phyloP scores from a whole-genome alignment of 23 red algal species.

The Gracilariopsis chorda region DNA sequence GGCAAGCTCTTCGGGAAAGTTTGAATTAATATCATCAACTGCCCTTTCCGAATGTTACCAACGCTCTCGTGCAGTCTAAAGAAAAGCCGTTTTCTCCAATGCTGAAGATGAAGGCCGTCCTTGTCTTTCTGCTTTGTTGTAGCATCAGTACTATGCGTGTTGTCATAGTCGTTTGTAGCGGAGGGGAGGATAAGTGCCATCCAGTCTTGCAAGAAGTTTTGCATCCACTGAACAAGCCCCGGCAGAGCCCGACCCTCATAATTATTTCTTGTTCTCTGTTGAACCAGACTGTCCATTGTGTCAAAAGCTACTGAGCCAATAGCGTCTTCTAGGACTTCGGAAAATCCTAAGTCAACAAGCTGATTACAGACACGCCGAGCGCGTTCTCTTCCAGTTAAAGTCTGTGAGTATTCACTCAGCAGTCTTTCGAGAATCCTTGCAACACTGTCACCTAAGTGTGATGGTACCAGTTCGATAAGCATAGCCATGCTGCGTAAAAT shows the following conservation, averaged over 20 bases:
- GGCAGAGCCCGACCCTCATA: conserved; percentile 27
- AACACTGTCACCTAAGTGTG: neutral
- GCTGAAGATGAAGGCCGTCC: neutral
- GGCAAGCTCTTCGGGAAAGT: conserved; percentile 57
- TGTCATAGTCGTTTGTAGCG: neutral
- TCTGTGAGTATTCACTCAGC: neutral
- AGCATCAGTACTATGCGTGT: neutral
- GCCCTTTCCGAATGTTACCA: conserved; percentile 46
- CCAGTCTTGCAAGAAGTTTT: conserved; percentile 25
- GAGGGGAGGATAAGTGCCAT: conserved; percentile 34
- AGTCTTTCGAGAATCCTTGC: neutral
- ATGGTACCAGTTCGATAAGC: neutral
- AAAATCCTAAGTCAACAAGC: conserved; percentile 50
- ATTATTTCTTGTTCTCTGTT: neutral
- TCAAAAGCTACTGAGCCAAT: conserved; percentile 49
- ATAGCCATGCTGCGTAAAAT: conserved; percentile 9
- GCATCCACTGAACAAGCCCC: conserved; percentile 31
- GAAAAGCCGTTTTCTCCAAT: conserved; percentile 51
- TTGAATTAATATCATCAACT: conserved; percentile 51
- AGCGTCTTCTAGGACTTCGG: conserved; percentile 28
- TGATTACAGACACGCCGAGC: conserved; percentile 4
- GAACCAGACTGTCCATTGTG: conserved; percentile 27
- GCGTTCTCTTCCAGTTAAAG: neutral
- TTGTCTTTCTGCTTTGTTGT: neutral
- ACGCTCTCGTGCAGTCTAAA: conserved; percentile 61